Base-by-base conservation (phyloP, 371 early-diverging fungal genomes). In the Encephalitozoon hellem region DNA sequence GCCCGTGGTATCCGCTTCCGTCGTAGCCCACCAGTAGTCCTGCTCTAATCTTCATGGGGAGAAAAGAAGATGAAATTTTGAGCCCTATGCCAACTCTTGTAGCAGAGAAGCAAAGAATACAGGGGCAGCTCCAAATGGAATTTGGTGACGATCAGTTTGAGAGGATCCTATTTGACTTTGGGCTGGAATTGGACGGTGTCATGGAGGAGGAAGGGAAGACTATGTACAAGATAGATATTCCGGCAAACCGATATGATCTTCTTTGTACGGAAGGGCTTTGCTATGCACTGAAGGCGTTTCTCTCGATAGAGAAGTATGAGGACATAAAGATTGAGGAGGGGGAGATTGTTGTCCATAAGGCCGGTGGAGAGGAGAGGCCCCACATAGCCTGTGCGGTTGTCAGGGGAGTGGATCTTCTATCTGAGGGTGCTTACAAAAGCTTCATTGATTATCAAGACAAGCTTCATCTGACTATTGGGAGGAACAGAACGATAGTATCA, bases 371-470 rank as follows among this genome's bases (percentile, higher is more conserved):
- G 52, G 88, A 93, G 66, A 89, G 99, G 63, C 94, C 94, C 30
- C 89, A 84, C 72, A 88, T 94, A 38, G 96, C 95, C 25, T 90
- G 91, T 72, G 99, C 95, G 38, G 86, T 99, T 70, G 88, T 99
- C 71, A 90, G 94, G 74, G 88, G 91, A 76, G 88, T 97, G 68
- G 88, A 86, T 69, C 90, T 99, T 83, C 89, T 88, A 38, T 86
- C 90, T 66, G 89, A 88, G 41, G 85, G 87, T 76, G 18, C 32
- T 6, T 96, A 96, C 87, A 88, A 91, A 76, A 90, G 90, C 82
- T 94, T 97, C 86, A 97, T 99, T 77, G 93, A 95, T 70, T 89
- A 95, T 69, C 98, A 99, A 86, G 97, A 97, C 81, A 99, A 95
- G 87, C 89, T 99, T 45, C 96, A 97, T 87, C 88, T 89, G 82